Base-by-base conservation (phyloP, 2,329 filamentous ascomycete species). In the Claviceps monticola region DNA sequence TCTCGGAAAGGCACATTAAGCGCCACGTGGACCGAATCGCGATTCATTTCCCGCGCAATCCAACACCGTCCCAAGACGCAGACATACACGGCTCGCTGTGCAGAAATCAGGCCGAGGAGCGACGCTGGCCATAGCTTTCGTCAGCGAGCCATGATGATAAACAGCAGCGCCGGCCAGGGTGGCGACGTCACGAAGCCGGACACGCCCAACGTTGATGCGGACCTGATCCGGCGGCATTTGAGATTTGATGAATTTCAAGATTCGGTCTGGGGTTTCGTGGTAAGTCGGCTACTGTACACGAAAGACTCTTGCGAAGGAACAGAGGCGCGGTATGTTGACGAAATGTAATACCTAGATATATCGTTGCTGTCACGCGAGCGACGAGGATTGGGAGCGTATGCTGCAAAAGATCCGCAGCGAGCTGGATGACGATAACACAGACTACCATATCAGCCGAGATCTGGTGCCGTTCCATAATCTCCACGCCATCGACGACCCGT, bases 241-340 rank as follows among this genome's bases (percentile, higher is more conserved):
- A 43, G 13, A 9, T 43, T 38, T 39, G 29, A 5, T 14, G 36
- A 43, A 39, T 43, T 49, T 36, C 39, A 41, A 23, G 48, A 49
- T 36, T 43, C 48, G 16, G 41, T 16, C 48, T 49, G 48, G 48
- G 48, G 48, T 9, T 49, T 49, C 26, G 48, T 49, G 38, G 39
- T 49, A 43, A 49, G 48, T 34, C 47, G 21, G 9, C 23, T 26
- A 26, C 23, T 7, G 23, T 26, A 1, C 23, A 26, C 5, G 23
- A 26, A 26, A 5, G 23, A 26, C 5, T 26, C 5, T 26, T 26
- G 5, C 9, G 29, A 34, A 3, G 2, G 46, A 26, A 17, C 36
- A 26, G 26, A 48, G 34, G 46, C 21, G 16, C 19, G 23, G 36
- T 37, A 11, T 7, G 36, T 19, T 49, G 48, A 50, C 49, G 49